A percentile compares a stretch with the other conserved stretches of the same genome.
Evolutionary conservation across 768 basidiomycete genomes (phyloP).

Genomic region (Kwoniella dendrophila): DNA sequence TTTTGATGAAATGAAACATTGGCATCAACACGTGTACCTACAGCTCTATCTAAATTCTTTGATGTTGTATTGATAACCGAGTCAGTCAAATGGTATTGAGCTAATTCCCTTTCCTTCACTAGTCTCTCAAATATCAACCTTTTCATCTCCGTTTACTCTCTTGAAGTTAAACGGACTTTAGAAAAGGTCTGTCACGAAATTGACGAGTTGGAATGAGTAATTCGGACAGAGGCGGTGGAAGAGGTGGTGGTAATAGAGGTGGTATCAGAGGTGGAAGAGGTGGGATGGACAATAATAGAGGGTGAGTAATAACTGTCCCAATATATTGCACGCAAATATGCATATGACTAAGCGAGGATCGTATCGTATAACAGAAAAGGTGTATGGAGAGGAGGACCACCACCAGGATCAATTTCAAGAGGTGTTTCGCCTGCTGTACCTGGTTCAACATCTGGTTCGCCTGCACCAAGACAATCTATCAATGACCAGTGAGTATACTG

Average conservation of each 20-base stretch:
- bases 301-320: background rate
- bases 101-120: no score
- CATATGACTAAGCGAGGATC: conserved; percentile 1
- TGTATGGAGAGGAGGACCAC: conserved; percentile 46
- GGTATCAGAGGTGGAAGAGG: conserved; percentile 14
- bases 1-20: no score
- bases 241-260: conserved; percentile 20
- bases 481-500: conserved; percentile 44
- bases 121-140: no score
- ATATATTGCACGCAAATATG: background rate
- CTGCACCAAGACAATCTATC: conserved; percentile 36
- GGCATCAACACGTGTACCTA: no score
- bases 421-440: conserved; percentile 23
- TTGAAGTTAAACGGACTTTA: background rate
- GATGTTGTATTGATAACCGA: no score
- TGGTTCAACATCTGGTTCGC: conserved; percentile 4
- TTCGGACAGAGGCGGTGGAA: conserved; percentile 16
- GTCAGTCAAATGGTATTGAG: no score
- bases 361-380: conserved; percentile 29
- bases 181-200: background rate
- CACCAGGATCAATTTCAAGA: conserved; percentile 34
- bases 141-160: background rate
- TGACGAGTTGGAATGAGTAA: conserved; percentile 24
- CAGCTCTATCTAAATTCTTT: no score
- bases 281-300: conserved; percentile 10